phyloP scores from a whole-genome alignment of 345 rosid species.

The Ricinus communis region DNA sequence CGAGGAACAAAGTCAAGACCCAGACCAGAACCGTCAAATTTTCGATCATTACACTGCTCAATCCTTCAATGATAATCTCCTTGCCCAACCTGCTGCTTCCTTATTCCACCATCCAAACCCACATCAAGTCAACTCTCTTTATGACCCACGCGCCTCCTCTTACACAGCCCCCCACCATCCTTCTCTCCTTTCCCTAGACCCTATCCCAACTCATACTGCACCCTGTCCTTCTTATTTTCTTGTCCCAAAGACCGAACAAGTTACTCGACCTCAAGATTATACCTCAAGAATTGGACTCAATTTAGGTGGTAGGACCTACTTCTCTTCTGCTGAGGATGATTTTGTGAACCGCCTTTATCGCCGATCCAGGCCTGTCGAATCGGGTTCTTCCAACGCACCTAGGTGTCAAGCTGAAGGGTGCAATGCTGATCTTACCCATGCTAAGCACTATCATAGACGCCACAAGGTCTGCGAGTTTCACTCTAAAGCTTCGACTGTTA shows the following conservation, averaged over 20 bases:
- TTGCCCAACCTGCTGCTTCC: constrained; percentile 24
- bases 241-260: constrained; percentile 76
- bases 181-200: constrained; percentile 51
- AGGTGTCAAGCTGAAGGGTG: constrained; percentile 98
- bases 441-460: constrained; percentile 95
- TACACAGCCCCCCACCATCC: constrained; percentile 29
- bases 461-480: constrained; percentile 98
- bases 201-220: constrained; percentile 18
- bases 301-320: constrained; percentile 88
- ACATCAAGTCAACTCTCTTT: constrained; percentile 36
- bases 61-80: constrained; percentile 32
- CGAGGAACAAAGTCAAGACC: constrained; percentile 38
- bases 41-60: constrained; percentile 42
- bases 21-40: constrained; percentile 57
- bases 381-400: constrained; percentile 52
- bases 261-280: constrained; percentile 44
- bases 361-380: constrained; percentile 62
- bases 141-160: constrained; percentile 55
- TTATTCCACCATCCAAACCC: constrained; percentile 25
- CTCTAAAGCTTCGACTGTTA: constrained; percentile 88
- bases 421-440: constrained; percentile 85
- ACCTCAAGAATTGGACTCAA: constrained; percentile 79
- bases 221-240: constrained; percentile 38
- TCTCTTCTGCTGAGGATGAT: constrained; percentile 86
- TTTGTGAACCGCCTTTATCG: constrained; percentile 87